Base-by-base conservation (phyloP, 306 rosid genomes). In the Fagus crenata region DNA sequence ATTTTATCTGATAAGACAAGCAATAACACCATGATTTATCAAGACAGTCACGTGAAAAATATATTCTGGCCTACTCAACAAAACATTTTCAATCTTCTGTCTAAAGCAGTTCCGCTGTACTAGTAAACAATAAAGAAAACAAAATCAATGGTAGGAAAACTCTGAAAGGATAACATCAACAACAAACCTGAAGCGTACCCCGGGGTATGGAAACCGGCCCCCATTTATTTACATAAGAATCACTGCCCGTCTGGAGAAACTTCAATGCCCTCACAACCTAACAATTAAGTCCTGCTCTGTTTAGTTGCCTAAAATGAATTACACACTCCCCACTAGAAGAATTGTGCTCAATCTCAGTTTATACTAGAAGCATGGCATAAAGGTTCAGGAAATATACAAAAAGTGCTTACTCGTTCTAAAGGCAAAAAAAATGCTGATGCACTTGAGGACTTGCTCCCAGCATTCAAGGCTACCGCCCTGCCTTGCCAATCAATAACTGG, bases 151-250 rank as follows among this genome's bases (percentile, higher is more conserved):
- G 41, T 41, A 55, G 58, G 69, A 28, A 78, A 41, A 61, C 22
- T 53, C 12, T 77, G 73, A 1, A 28, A 79, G 82, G 76, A 84
- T 41, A 73, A 80, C 69, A 72, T 69, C 40, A 76, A 83, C 77
- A 82, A 88, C 95, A 87, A 88, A 95, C 98, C 98, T 95, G 98
- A 82, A 95, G 96, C 18, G 97, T 92, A 82, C 98, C 98, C 81
- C 98, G 97, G 78, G 96, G 96, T 80, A 95, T 92, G 59, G 88
- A 86, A 81, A 92, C 89, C 18, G 93, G 87, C 81, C 83, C 82
- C 97, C 98, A 95, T 84, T 87, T 90, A 77, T 85, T 84, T 41
- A 80, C 87, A 83, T 84, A 85, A 1, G 88, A 79, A 83, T 92
- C 91, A 67, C 85, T 81, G 74, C 90, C 88, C 59, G 76, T 80